Evolutionary conservation across 225 moss, liverwort and hornwort genomes (phyloP), one percentile per base, ranked within the genome.

Genomic region (Pseudisothecium myosuroides): DNA sequence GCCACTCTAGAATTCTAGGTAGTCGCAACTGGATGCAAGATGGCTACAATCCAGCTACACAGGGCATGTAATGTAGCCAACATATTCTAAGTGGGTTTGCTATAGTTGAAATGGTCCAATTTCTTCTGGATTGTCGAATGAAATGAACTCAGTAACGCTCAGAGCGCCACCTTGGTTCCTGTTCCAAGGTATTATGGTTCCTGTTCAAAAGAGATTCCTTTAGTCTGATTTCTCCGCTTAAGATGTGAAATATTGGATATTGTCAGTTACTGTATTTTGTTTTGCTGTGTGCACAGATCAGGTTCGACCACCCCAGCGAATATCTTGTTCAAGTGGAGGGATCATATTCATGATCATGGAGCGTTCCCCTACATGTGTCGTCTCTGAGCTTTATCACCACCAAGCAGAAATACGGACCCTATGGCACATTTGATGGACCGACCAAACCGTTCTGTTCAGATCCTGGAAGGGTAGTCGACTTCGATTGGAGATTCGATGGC

Each of bases 401-500:
- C 60, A 85, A 45, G 49, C 18, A 68, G 50, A 89, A 55, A 29
- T 76, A 37, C 37, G 76, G 83, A 21, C 88, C 88, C 37, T 65
- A 16, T 17, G 88, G 66, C 65, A 45, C 21, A 6, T 14, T 0
- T 6, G 9, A 21, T 5, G 26, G n/a, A 41, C 7, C 1, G 11
- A 50, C 32, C 17, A 18, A 4, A 31, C 14, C 13, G 3, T 89
- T 89, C 15, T 15, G 27, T 41, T 69, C 89, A 8, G 8, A 79
- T 61, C 27, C 32, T 26, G 52, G 84, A 58, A 84, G 49, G 47
- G 67, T 84, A 12, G 66, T 77, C 12, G 68, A 23, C 1, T 37
- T 58, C 4, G 0, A 9, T 22, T 14, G 23, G 22, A 1, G 0
- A 2, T 2, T 0, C 9, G 2, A 14, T 3, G 3, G 0, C 23